Base-by-base conservation (phyloP, 2,329 filamentous ascomycete genomes). In the Beauveria scarabaeidicola region DNA sequence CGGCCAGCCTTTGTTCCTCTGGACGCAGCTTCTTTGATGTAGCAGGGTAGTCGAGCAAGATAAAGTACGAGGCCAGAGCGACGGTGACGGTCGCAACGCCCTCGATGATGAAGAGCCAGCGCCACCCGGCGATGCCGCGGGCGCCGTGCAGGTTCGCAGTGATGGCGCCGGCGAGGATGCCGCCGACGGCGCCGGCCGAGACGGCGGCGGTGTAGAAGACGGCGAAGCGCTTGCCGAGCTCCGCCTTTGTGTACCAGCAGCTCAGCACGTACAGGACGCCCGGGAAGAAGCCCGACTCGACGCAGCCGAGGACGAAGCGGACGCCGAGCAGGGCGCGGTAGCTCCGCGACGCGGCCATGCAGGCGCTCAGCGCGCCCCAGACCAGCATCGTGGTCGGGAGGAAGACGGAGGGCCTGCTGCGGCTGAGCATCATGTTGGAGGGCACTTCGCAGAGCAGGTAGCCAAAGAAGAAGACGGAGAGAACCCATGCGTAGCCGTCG, bases 41-140 rank as follows among this genome's bases (percentile, higher is more conserved):
- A 47, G 78, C 81, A 0, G 86, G 86, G 0, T 84, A 80, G 69
- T 89, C 86, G 2, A 85, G 87, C n/a, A 89, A 70, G 0, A 84
- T 84, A 64, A 85, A 65, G 69, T 85, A 86, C 3, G 78, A 70
- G 23, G 87, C 74, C 5, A 88, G 23, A 0, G 79, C 75, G 0
- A 88, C 70, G 3, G 75, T 74, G 60, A 70, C 63, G 9, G 73
- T 76, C 63, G 86, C 79, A 65, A 87, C 81, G 21, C 86, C 86
- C 68, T 89, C 86, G 19, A 89, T 81, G 8, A 79, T 79, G 61
- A 83, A 83, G 58, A 83, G 82, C 82, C 77, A 85, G 8, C 77
- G 76, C 79, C 81, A 84, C 15, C 81, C 81, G 1, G 72, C 80
- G 8, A 84, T 69, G 7, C 82, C 84, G 58, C 81, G 72, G 84